Conservation (phyloP, 345 rosid genomes). For the Citrus sp. region DNA sequence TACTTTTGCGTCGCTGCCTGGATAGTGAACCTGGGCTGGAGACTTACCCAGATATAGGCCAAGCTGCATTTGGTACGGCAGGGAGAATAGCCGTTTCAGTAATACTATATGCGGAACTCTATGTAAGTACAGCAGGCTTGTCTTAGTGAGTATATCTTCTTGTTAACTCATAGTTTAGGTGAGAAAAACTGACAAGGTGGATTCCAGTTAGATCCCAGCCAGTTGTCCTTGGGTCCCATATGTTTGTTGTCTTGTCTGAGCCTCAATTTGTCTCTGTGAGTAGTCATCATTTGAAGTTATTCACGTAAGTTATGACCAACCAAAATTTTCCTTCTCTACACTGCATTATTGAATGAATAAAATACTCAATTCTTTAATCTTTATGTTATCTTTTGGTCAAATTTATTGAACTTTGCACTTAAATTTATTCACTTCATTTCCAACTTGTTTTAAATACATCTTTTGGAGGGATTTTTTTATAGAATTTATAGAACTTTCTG, state of each 20-base stretch:
- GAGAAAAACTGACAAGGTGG: background rate
- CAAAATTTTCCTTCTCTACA: background rate
- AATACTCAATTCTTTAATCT: background rate
- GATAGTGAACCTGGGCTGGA: constrained; percentile 83
- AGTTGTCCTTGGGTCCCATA: background rate
- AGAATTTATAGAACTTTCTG: background rate
- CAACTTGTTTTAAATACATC: background rate
- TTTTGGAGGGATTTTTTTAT: background rate
- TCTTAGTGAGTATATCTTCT: constrained; percentile 4
- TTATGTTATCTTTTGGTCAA: background rate
- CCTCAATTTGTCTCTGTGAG: background rate
- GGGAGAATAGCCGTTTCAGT: constrained; percentile 83
- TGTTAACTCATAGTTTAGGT: background rate
- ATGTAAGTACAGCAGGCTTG: constrained; percentile 66
- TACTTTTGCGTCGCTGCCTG: constrained; percentile 76
- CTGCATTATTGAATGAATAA: background rate
- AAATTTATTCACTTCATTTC: background rate
- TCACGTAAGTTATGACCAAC: background rate
- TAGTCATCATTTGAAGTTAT: background rate
- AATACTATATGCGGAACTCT: constrained; percentile 70
- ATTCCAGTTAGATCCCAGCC: background rate
- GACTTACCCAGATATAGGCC: constrained; percentile 96
- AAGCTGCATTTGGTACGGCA: constrained; percentile 75
- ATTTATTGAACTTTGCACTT: background rate
- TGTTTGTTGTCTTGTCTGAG: background rate